Evolutionary conservation across 2,329 filamentous ascomycete genomes (phyloP), one percentile per base, ranked within the genome.

Genomic region (Apiospora koreana): DNA sequence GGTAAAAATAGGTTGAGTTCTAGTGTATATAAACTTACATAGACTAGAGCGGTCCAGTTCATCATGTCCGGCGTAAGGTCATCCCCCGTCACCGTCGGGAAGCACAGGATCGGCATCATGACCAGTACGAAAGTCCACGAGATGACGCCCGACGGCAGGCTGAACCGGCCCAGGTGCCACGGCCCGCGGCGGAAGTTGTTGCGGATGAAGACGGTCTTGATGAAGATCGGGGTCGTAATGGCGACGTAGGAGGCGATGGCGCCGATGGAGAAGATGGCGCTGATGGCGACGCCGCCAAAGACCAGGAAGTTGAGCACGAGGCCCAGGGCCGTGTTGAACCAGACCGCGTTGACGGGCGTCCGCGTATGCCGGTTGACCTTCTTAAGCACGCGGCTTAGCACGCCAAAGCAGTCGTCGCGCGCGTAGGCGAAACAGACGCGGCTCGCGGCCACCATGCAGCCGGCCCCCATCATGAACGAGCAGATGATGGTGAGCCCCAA

Each of bases 391-490:
- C 80, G 80, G 6, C 87, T 90, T 7, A 88, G 76, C 23, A 69
- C 46, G 0, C 91, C 91, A 76, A 93, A 92, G 77, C 89, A 92
- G 74, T 89, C 91, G 75, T 93, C 91, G 43, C 92, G 89, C 23
- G 91, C 91, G 79, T 93, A 93, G 21, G 91, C 91, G 75, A 92
- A 94, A 1, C 90, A 92, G 62, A 93, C 91, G 65, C 92, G 86
- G 28, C 88, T 91, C 7, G 84, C 84, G 14, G 84, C 83, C 16
- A 93, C 87, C 89, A 92, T 93, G 77, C 90, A 92, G 1, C 90
- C 91, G 78, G 93, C 91, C 7, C 91, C 91, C 89, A 93, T 93
- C 50, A 86, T 88, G 76, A 93, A 93, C 2, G 89, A 88, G 70
- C 90, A 91, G 50, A 93, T 83, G 73, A 93, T 92, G 1, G 91